Evolutionary conservation across 495 filamentous ascomycete genomes (phyloP), one percentile per base, ranked within the genome.

Genomic region (Penicillium cataractarum): DNA sequence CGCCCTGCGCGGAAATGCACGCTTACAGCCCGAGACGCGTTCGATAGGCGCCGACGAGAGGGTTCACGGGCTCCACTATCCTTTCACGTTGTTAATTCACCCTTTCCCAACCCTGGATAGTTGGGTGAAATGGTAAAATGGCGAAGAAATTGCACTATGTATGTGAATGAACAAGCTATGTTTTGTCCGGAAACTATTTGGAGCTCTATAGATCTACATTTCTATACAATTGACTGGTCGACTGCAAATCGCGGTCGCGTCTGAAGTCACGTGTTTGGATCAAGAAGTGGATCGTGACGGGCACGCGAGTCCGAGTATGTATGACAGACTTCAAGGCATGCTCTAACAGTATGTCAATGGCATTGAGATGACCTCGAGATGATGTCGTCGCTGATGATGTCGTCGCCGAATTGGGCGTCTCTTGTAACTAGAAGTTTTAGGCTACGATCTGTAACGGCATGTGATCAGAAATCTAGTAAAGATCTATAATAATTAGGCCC

Each of bases 1-100:
- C 71, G 63, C 70, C 68, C 74, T 76, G 66, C 74, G 75, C 75
- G 78, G 74, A 76, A 78, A 79, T 76, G 76, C 73, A 78, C 76
- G 76, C 76, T 78, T 78, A 75, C 75, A 77, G 61, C 59, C 76
- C 74, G 76, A 80, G 77, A 80, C 78, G 78, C 78, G 78, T 80
- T 79, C 75, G 71, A 75, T 76, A 79, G 75, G 72, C 76, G 75
- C 75, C 76, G 71, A 68, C 66, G 71, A 76, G 71, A 76, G 71
- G 63, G 67, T 74, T 72, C 74, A 78, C 72, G 71, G 71, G 64
- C 72, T 76, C 74, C 76, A 79, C 75, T 68, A 63, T 57, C 51
- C 44, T 57, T 61, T 71, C 64, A 60, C 66, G 58, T 39, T 49
- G 52, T 22, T 49, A 58, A 64, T 61, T 67, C 32, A 60, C 48